phyloP scores from a whole-genome alignment of 2,329 filamentous ascomycete genomes.

The Westerdykella sp. region DNA sequence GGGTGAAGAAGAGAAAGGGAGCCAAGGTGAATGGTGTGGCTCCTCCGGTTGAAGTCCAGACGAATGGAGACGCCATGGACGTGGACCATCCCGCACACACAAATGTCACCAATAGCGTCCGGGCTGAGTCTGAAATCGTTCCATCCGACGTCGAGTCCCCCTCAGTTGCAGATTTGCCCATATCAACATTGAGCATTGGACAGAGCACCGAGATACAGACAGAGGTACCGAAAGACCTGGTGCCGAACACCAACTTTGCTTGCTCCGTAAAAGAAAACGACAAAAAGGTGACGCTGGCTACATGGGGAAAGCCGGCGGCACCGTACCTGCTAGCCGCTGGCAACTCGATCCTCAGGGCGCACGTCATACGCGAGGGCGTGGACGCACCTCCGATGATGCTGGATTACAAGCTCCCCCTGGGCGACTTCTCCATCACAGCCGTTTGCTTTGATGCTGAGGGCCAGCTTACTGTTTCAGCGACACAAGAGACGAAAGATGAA shows the following conservation, averaged over 20 bases:
- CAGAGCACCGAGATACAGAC: constrained; percentile 34
- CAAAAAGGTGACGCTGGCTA: constrained; percentile 27
- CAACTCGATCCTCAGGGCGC: constrained; percentile 30
- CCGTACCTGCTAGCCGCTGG: constrained; percentile 32
- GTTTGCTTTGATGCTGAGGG: constrained; percentile 31
- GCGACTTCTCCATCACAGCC: constrained; percentile 31
- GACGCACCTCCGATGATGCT: constrained; percentile 8
- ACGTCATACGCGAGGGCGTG: constrained; percentile 15
- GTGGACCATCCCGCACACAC: constrained; percentile 34
- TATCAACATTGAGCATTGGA: constrained; percentile 37
- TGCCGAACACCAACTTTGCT: constrained; percentile 25
- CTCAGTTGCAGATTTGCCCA: constrained; percentile 33
- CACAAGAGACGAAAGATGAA: constrained; percentile 33
- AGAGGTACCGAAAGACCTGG: constrained; percentile 30
- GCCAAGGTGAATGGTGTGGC: constrained; percentile 26
- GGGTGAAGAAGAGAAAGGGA: constrained; percentile 25
- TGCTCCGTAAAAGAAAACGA: constrained; percentile 18
- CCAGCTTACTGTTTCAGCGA: constrained; percentile 31
- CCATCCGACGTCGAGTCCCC: constrained; percentile 35
- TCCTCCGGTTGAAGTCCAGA: constrained; percentile 24
- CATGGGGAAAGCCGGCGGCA: constrained; percentile 29
- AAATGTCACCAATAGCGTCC: constrained; percentile 23
- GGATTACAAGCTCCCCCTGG: constrained; percentile 25
- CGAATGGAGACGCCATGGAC: constrained; percentile 46
- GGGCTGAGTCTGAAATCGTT: constrained; percentile 32